Evolutionary conservation across 345 rosid genomes (phyloP).

Genomic region (Clausena lansium): DNA sequence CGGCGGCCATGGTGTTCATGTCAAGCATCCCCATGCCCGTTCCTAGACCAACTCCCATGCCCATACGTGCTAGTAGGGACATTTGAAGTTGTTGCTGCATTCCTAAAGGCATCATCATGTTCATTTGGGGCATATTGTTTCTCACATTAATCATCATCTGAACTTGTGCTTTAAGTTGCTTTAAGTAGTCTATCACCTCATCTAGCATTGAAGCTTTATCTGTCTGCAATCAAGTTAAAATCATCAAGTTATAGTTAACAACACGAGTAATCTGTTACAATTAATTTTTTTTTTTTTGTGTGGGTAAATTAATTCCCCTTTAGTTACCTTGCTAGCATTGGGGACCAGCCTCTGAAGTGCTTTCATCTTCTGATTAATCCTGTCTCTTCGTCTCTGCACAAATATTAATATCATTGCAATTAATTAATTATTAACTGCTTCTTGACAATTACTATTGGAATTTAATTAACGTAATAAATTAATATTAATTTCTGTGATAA

Average conservation of each 20-base stretch:
- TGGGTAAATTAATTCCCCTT: too few relatives aligned
- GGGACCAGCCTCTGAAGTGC: conserved; percentile 76
- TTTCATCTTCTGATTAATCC: conserved; percentile 73
- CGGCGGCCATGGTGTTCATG: conserved; percentile 15
- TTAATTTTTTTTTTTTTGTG: too few relatives aligned
- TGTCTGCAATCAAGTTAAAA: conserved; percentile 29
- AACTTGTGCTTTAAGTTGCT: conserved; percentile 55
- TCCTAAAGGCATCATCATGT: conserved; percentile 44
- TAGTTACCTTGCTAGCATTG: conserved; percentile 54
- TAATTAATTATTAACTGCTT: neutral
- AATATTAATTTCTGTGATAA: neutral
- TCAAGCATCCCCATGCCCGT: conserved; percentile 38
- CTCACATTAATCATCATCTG: conserved; percentile 37
- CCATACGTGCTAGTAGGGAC: conserved; percentile 53
- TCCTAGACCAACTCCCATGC: conserved; percentile 34
- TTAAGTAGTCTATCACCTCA: conserved; percentile 58
- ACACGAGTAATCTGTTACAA: too few relatives aligned
- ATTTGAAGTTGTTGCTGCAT: conserved; percentile 53
- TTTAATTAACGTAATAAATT: too few relatives aligned
- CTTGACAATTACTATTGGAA: neutral
- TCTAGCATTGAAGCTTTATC: conserved; percentile 65
- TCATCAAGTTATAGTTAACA: neutral
- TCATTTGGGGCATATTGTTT: conserved; percentile 45
- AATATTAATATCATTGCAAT: neutral
- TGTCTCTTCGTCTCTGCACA: conserved; percentile 56